Base-by-base conservation (phyloP, 805 yeast genomes). In the Kazachstania martiniae region DNA sequence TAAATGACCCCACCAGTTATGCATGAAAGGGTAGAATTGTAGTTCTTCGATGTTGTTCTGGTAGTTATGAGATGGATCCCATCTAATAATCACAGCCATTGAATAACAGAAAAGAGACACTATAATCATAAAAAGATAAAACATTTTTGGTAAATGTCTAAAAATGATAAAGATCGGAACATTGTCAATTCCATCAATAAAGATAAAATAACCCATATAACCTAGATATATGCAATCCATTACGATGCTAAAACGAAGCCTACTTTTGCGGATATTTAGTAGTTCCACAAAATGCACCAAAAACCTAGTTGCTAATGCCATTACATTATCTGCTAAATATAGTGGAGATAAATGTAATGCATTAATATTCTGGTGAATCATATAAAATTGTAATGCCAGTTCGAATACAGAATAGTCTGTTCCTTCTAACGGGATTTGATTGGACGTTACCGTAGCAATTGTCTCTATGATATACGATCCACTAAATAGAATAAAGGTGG, bases 231-330 rank as follows among this genome's bases (percentile, higher is more conserved):
- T 44, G 1, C 68, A 19, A 3, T 86, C 86, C 26, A 80, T 47
- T 1, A 76, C 35, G 1, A 80, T 53, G 35, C 86, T 79, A 0
- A 85, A 77, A 2, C 79, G 57, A 31, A 85, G 59, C 32, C 86
- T 62, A 49, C 68, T 76, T 38, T 61, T 61, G 42, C 73, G 70
- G 19, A 58, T 43, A 40, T 73, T 65, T 25, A 74, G 47, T 28
- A 79, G 42, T 2, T 77, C 83, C 19, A 82, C 70, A 2, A 74
- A 3, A 38, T 85, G 94, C 29, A 76, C 67, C 12, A 69, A 56
- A 8, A 77, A 39, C 42, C 83, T 87, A 37, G 73, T 72, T 1
- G 66, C 35, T 1, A 79, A 51, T 39, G 80, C 75, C 41, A 74
- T 68, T 7, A 73, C 38, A 12, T 76, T 66, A 3, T 50, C 53